Conservation (phyloP, 2,329 filamentous ascomycete genomes). For the Aspergillus japonicus region DNA sequence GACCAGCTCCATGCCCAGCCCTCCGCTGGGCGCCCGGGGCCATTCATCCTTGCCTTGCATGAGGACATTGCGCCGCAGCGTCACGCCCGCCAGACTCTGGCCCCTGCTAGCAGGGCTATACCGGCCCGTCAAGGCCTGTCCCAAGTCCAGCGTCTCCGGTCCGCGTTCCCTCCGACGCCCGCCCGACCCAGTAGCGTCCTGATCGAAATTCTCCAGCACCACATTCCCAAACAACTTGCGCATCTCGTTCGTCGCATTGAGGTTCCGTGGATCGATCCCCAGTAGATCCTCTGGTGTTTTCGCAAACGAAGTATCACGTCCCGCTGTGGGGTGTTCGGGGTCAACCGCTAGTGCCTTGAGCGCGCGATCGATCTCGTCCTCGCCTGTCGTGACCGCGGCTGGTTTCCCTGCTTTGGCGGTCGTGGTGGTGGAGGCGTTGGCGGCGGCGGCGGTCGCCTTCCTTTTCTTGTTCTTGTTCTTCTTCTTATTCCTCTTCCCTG, state of each 20-base stretch:
- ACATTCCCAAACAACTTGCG: slow-evolving; percentile 68
- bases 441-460: slow-evolving; percentile 44
- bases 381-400: slow-evolving; percentile 15
- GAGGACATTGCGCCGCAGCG: slow-evolving; percentile 75
- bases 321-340: slow-evolving; percentile 19
- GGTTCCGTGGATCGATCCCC: slow-evolving; percentile 65
- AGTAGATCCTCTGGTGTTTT: slow-evolving; percentile 54
- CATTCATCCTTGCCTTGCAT: slow-evolving; percentile 84
- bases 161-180: slow-evolving; percentile 56
- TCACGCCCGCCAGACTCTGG: slow-evolving; percentile 67
- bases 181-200: slow-evolving; percentile 41
- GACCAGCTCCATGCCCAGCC: slow-evolving; percentile 75
- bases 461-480: slow-evolving; percentile 65
- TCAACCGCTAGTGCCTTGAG: slow-evolving; percentile 58
- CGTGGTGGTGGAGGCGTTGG: slow-evolving; percentile 14
- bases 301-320: slow-evolving; percentile 33
- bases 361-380: slow-evolving; percentile 67
- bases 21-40: slow-evolving; percentile 75
- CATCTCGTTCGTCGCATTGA: slow-evolving; percentile 93
- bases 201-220: slow-evolving; percentile 59
- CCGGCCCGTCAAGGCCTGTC: slow-evolving; percentile 55
- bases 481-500: slow-evolving; percentile 44
- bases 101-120: slow-evolving; percentile 56
- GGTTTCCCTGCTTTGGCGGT: slow-evolving; percentile 19
- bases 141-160: slow-evolving; percentile 49